Percentiles rank a stretch among this genome's conserved stretches.
These are phyloP conservation scores for Tuber microsphaerosporum DNA, from an alignment of 495 filamentous ascomycete species.

Conservation along the genomic window DNA sequence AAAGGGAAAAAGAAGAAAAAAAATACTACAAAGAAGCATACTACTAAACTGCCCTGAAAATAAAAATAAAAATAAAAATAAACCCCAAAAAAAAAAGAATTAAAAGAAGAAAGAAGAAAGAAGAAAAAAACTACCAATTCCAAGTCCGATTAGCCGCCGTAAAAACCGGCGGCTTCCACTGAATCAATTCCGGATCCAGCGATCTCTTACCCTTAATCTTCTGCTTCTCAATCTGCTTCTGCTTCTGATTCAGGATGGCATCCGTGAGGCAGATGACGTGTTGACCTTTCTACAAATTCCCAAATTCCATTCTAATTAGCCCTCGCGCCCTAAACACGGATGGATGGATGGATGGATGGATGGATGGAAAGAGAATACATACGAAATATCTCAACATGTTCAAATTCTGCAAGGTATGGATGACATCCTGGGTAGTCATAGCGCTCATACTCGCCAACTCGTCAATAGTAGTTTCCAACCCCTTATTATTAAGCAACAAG, in stretches of 20 bases:
- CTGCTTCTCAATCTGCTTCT: slow-evolving; percentile 66
- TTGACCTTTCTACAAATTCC: slow-evolving; percentile 60
- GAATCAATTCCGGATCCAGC: slow-evolving; percentile 69
- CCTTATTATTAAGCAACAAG: slow-evolving; percentile 64
- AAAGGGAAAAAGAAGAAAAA: neutral
- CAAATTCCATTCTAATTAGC: slow-evolving; percentile 35
- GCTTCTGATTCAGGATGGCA: slow-evolving; percentile 67
- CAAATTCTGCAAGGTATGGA: slow-evolving; percentile 82
- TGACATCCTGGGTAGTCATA: slow-evolving; percentile 93
- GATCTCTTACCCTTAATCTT: slow-evolving; percentile 63
- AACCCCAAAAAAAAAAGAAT: neutral
- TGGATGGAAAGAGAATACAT: slow-evolving; percentile 32
- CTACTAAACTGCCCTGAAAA: neutral
- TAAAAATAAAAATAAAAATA: no score
- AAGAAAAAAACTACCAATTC: slow-evolving; percentile 65
- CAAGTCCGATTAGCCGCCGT: slow-evolving; percentile 81
- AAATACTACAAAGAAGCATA: slow-evolving; percentile 2
- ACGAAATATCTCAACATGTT: slow-evolving; percentile 89
- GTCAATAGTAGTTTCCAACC: slow-evolving; percentile 55
- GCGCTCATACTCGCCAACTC: slow-evolving; percentile 67
- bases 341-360: neutral
- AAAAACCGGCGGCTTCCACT: slow-evolving; percentile 96
- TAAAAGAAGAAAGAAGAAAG: neutral
- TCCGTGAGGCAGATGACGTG: slow-evolving; percentile 84
- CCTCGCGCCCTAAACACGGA: neutral